A percentile compares a stretch with the other conserved stretches of the same genome.
These are phyloP conservation scores for Fomitopsis serialis DNA, from an alignment of 768 basidiomycete species.

Conservation along the genomic window DNA sequence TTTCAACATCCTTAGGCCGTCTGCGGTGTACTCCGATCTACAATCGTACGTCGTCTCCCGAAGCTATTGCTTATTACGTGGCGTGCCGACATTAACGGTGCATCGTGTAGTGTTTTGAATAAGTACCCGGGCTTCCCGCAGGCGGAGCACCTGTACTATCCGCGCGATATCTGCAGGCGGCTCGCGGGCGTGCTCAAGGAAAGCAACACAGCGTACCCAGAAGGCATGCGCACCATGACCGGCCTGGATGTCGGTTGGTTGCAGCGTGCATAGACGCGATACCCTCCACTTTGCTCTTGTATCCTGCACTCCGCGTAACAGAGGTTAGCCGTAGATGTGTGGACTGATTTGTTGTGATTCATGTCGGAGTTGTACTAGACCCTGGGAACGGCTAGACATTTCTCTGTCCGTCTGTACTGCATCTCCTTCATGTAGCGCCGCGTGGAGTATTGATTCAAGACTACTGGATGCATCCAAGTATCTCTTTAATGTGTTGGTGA, in stretches of 20 bases:
- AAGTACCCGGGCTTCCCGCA: constrained; percentile 81
- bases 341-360: no score
- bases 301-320: no score
- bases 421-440: no score
- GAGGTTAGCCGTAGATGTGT: no score
- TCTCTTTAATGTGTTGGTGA: no score
- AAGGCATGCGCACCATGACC: constrained; percentile 72
- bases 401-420: no score
- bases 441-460: no score
- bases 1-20: constrained; percentile 71
- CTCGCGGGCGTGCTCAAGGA: constrained; percentile 67
- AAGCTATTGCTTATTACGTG: no score
- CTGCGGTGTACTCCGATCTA: constrained; percentile 45
- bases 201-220: constrained; percentile 74
- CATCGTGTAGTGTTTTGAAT: constrained; percentile 43
- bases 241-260: constrained; percentile 83
- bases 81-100: background rate
- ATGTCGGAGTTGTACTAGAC: no score
- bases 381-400: no score
- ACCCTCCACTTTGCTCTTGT: background rate
- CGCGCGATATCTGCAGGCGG: constrained; percentile 68
- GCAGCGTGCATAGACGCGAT: constrained; percentile 19
- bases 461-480: no score
- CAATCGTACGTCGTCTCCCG: constrained; percentile 37
- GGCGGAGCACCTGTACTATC: constrained; percentile 85